Conservation (phyloP, 305 asterid genomes). For the Solanum hybrid region DNA sequence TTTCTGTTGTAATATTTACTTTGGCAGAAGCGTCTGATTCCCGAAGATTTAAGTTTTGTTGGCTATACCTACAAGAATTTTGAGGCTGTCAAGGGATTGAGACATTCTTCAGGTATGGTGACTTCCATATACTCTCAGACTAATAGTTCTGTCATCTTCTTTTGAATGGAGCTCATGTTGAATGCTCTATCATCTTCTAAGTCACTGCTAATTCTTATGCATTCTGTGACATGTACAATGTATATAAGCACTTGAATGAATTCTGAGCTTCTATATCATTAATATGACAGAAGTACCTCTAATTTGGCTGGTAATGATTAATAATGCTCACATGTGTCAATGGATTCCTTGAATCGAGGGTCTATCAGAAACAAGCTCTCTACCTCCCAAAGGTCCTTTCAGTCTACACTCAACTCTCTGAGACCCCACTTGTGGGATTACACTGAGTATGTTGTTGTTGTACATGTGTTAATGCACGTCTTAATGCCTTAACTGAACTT, state of each 20-base stretch:
- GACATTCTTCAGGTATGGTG: conserved; percentile 28
- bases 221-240: background rate
- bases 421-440: background rate
- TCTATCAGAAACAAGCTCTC: background rate
- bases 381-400: background rate
- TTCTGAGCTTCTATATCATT: background rate
- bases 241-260: background rate
- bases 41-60: conserved; percentile 63
- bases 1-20: conserved; percentile 2
- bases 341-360: background rate
- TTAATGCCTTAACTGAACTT: background rate
- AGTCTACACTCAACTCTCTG: background rate
- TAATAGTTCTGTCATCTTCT: conserved; percentile 3
- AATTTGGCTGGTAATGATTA: background rate
- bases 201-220: conserved; percentile 8
- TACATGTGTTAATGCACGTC: background rate
- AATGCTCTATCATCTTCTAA: conserved; percentile 27
- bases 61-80: conserved; percentile 77
- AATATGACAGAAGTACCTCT: background rate
- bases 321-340: background rate
- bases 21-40: conserved; percentile 46
- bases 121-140: conserved; percentile 2
- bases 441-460: too few relatives aligned
- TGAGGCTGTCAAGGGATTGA: conserved; percentile 53
- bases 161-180: conserved; percentile 21